phyloP scores from a whole-genome alignment of 805 yeast genomes.

The Yamadazyma insecticola region DNA sequence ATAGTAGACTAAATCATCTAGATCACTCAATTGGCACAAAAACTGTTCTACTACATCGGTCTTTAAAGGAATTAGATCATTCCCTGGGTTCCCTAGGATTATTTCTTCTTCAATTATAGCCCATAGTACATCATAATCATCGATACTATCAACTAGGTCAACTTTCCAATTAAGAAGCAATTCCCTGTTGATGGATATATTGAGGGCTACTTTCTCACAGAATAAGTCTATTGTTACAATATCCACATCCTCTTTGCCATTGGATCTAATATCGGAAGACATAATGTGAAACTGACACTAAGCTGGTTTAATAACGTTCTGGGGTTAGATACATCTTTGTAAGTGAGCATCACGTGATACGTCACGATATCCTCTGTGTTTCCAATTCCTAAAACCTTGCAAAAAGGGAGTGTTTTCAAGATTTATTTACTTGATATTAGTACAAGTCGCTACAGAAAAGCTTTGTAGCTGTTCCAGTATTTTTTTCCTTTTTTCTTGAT shows the following conservation, averaged over 20 bases:
- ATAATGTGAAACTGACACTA: no score
- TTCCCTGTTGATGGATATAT: conserved; percentile 21
- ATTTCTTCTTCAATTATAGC: conserved; percentile 23
- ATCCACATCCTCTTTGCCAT: conserved; percentile 10
- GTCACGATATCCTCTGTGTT: no score
- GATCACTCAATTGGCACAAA: conserved; percentile 11
- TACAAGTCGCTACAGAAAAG: no score
- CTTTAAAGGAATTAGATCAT: conserved; percentile 3
- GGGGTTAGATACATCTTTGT: no score
- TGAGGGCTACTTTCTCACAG: conserved; percentile 19
- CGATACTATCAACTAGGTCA: conserved; percentile 23
- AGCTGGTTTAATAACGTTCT: no score
- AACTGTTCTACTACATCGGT: conserved; percentile 4
- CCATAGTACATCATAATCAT: conserved; percentile 16
- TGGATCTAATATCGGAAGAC: no score
- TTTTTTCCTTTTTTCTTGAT: no score
- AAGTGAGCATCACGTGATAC: no score
- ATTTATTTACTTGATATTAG: no score
- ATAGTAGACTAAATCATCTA: conserved; percentile 20
- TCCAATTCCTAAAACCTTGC: no score
- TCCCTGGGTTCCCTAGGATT: conserved; percentile 10
- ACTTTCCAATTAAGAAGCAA: conserved; percentile 33
- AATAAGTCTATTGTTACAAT: conserved; percentile 15
- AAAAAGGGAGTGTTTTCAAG: no score
- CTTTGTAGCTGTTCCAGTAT: no score